Conservation (phyloP, 2,329 filamentous ascomycete genomes). For the Sodiomyces alkalinus region DNA sequence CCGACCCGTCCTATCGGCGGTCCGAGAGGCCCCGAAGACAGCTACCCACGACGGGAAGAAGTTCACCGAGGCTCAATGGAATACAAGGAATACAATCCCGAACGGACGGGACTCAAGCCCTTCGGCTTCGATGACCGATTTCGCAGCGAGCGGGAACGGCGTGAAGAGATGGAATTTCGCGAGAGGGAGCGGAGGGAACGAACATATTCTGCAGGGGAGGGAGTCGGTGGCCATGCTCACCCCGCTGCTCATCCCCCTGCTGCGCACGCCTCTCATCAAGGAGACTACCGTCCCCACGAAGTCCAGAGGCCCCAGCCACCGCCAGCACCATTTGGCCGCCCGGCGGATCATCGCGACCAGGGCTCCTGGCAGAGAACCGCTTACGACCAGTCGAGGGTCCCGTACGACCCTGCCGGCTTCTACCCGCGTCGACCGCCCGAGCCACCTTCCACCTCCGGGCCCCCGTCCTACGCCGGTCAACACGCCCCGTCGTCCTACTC, state of each 20-base stretch:
- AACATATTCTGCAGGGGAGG: conserved; percentile 33
- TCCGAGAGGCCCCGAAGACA: conserved; percentile 20
- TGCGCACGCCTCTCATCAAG: conserved; percentile 28
- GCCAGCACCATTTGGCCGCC: conserved; percentile 28
- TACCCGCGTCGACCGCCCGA: conserved; percentile 30
- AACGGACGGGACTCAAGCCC: conserved; percentile 28
- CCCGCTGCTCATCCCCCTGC: too few species aligned
- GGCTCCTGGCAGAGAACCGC: conserved; percentile 14
- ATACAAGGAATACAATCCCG: conserved; percentile 42
- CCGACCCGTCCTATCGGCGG: too few species aligned
- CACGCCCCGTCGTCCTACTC: conserved; percentile 18
- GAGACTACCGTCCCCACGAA: conserved; percentile 27
- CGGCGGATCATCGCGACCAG: conserved; percentile 16
- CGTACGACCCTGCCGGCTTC: conserved; percentile 25
- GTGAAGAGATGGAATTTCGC: conserved; percentile 26
- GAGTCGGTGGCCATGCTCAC: conserved; percentile 26
- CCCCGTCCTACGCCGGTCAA: conserved; percentile 22
- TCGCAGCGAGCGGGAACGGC: conserved; percentile 30
- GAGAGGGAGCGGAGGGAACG: conserved; percentile 28
- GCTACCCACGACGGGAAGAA: conserved; percentile 35
- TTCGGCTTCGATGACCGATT: conserved; percentile 38
- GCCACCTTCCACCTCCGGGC: conserved; percentile 27
- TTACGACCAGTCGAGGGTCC: conserved; percentile 25
- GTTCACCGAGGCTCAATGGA: conserved; percentile 21
- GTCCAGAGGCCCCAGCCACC: conserved; percentile 15